Evolutionary conservation across 495 filamentous ascomycete genomes (phyloP).

Genomic region (Talaromyces borbonicus): DNA sequence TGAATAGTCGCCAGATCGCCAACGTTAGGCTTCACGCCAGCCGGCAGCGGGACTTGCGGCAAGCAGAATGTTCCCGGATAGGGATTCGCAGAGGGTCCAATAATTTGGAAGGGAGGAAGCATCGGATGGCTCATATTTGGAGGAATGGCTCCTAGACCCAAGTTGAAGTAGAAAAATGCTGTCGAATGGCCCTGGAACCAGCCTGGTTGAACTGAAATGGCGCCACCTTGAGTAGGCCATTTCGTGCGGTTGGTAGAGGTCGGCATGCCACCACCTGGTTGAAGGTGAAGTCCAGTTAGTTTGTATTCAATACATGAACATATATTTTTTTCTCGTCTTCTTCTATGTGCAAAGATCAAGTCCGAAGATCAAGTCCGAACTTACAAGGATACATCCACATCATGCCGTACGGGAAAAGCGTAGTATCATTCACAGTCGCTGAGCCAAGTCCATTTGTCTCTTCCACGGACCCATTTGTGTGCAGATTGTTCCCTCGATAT

Average conservation of each 20-base stretch:
- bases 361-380: too few species aligned
- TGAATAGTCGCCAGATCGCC: conserved; percentile 95
- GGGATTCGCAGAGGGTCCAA: conserved; percentile 67
- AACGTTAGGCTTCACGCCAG: conserved; percentile 55
- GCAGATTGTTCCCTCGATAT: conserved; percentile 88
- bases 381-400: conserved; percentile 98
- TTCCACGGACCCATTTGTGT: conserved; percentile 54
- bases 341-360: too few species aligned
- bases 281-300: background rate
- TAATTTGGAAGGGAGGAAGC: conserved; percentile 74
- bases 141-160: conserved; percentile 76
- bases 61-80: conserved; percentile 86
- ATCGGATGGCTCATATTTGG: conserved; percentile 85
- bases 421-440: conserved; percentile 33
- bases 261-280: conserved; percentile 72
- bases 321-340: too few species aligned
- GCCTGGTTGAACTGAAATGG: conserved; percentile 78
- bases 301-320: background rate
- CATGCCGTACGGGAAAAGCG: conserved; percentile 77
- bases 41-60: conserved; percentile 80
- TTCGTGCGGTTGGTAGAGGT: conserved; percentile 74
- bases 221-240: conserved; percentile 84
- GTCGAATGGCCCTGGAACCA: conserved; percentile 90
- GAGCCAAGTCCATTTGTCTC: conserved; percentile 35
- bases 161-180: conserved; percentile 87